Conservation (phyloP, 2,329 filamentous ascomycete genomes). For the Chlorencoelia australis region DNA sequence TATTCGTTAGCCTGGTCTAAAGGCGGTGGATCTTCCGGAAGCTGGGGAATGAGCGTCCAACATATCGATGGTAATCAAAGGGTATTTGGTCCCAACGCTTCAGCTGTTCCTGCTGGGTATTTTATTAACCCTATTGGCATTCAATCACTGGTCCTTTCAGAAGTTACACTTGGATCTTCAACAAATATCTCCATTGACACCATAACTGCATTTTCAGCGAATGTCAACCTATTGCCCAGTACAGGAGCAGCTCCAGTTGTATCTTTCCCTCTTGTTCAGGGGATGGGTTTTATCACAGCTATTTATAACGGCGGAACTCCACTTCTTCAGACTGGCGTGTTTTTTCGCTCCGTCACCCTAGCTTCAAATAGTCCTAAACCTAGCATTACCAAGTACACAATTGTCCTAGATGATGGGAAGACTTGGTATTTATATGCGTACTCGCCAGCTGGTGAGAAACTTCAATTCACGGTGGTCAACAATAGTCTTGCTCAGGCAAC, state of each 20-base stretch:
- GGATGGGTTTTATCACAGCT: slow-evolving; percentile 79
- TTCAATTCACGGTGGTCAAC: slow-evolving; percentile 59
- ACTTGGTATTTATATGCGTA: slow-evolving; percentile 76
- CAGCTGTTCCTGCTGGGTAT: slow-evolving; percentile 52
- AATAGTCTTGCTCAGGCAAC: slow-evolving; percentile 55
- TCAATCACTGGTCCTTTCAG: slow-evolving; percentile 72
- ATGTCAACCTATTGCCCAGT: slow-evolving; percentile 55
- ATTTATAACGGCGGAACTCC: slow-evolving; percentile 63
- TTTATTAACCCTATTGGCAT: slow-evolving; percentile 77
- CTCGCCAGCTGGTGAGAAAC: slow-evolving; percentile 44
- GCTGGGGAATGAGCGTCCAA: slow-evolving; percentile 69
- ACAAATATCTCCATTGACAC: slow-evolving; percentile 47
- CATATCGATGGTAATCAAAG: slow-evolving; percentile 61
- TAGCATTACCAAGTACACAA: slow-evolving; percentile 65
- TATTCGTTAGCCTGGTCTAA: slow-evolving; percentile 61
- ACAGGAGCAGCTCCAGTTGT: slow-evolving; percentile 48
- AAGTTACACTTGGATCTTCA: slow-evolving; percentile 54
- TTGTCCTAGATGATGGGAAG: slow-evolving; percentile 60
- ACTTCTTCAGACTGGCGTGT: slow-evolving; percentile 62
- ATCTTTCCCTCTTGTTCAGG: slow-evolving; percentile 76
- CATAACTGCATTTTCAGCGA: slow-evolving; percentile 48
- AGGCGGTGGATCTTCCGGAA: slow-evolving; percentile 49
- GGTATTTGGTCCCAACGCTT: slow-evolving; percentile 51
- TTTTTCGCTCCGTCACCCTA: slow-evolving; percentile 58
- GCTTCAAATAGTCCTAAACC: slow-evolving; percentile 45